Conservation (phyloP, 768 basidiomycete species). For the Xerocomus potaroensis region DNA sequence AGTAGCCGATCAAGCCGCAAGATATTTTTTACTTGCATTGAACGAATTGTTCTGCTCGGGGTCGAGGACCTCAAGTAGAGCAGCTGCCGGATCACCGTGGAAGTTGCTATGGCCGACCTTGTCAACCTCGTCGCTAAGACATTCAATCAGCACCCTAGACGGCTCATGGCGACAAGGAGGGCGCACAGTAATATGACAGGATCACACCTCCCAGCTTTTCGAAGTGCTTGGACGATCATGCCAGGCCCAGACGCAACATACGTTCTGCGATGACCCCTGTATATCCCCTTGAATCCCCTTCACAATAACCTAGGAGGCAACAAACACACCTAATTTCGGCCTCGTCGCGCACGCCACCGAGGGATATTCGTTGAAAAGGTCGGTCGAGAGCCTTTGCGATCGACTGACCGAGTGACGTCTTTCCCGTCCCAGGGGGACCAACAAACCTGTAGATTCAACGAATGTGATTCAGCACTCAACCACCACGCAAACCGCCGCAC, state of each 20-base stretch:
- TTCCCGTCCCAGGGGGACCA: conserved; percentile 88
- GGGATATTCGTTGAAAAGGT: conserved; percentile 88
- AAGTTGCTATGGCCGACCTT: conserved; percentile 84
- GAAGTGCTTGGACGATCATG: conserved; percentile 78
- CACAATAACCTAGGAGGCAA: conserved; percentile 6
- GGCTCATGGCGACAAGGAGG: neutral
- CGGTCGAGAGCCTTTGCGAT: conserved; percentile 78
- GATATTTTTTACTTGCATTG: conserved; percentile 43
- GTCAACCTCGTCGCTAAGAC: conserved; percentile 75
- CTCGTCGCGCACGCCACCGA: conserved; percentile 92
- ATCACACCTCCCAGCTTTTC: conserved; percentile 78
- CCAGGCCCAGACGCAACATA: conserved; percentile 91
- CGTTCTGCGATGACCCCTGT: conserved; percentile 66
- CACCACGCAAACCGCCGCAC: neutral
- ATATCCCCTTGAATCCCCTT: conserved; percentile 1
- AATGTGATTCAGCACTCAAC: neutral
- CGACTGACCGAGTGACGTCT: conserved; percentile 87
- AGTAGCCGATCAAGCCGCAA: neutral
- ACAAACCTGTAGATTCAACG: conserved; percentile 53
- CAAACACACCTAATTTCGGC: conserved; percentile 58
- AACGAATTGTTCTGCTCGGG: conserved; percentile 89
- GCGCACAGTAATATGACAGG: conserved; percentile 69
- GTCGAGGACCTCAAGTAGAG: conserved; percentile 87
- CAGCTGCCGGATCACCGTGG: conserved; percentile 90
- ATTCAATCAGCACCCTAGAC: neutral